phyloP scores from a whole-genome alignment of 495 filamentous ascomycete species.

The Penicillium maclennaniae region DNA sequence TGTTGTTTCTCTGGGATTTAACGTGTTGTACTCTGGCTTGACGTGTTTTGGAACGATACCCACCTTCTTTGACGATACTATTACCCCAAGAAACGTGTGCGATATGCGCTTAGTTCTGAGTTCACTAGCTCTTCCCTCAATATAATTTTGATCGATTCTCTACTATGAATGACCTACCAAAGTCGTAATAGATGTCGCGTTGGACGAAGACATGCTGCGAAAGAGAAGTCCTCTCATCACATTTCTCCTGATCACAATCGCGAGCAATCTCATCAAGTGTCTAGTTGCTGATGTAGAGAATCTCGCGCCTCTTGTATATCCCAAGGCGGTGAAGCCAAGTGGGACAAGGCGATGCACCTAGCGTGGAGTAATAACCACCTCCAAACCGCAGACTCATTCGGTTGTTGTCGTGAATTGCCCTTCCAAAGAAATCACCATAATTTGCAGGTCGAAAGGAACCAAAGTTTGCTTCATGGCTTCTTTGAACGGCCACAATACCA shows the following conservation, averaged over 20 bases:
- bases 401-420: background rate
- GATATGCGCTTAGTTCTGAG: background rate
- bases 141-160: background rate
- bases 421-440: background rate
- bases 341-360: background rate
- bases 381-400: background rate
- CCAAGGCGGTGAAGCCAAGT: background rate
- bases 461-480: constrained; percentile 12
- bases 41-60: constrained; percentile 34
- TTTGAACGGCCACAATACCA: constrained; percentile 16
- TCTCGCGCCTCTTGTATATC: background rate
- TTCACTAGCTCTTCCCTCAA: background rate
- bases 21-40: constrained; percentile 18
- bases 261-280: background rate
- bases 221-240: background rate
- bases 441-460: background rate
- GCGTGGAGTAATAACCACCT: background rate
- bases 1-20: background rate
- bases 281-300: background rate
- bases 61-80: constrained; percentile 26
- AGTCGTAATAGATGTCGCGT: background rate
- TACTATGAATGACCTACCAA: background rate
- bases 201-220: background rate
- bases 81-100: background rate
- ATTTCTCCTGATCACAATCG: too few species aligned